Evolutionary conservation across 2,329 filamentous ascomycete species (phyloP), one percentile per base, ranked within the genome.

Genomic region (Aspergillus sp.): DNA sequence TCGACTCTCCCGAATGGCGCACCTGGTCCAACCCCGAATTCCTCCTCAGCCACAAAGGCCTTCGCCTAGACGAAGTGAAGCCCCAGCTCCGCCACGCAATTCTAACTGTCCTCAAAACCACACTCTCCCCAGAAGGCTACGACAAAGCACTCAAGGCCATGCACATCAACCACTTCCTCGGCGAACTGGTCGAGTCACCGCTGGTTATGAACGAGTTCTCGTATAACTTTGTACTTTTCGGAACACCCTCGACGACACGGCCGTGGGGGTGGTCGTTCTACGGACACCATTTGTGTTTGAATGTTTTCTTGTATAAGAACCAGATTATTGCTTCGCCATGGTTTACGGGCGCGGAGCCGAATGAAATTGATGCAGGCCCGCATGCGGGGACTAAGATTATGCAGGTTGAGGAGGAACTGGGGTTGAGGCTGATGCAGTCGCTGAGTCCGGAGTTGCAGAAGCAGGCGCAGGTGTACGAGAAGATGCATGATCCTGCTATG

Each of bases 281-380:
- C 67, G 87, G 87, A 5, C 87, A 91, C 63, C 87, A 91, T 57
- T 74, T 91, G 2, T 88, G 85, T 55, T 74, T 90, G 2, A 83
- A 83, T 57, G 75, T 86, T 19, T 85, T 90, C 60, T 74, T 90
- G 47, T 78, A 83, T 59, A 73, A 73, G 27, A 66, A 70, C 0
- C 83, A 88, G 62, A 82, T 89, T 44, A 71, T 88, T 41, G 74
- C 88, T 2, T 82, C 80, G 0, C 87, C 87, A 0, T 87, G 83
- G 68, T 91, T 91, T 66, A 88, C 85, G 0, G 87, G 87, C 47
- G 87, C 87, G 0, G 87, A 91, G 66, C 87, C 87, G 0, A 89
- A 90, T 57, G 59, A 83, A 32, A 86, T 90, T 56, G 86, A 90
- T 54, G 65, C 67, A 0, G 85, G 85, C 0, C 77, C 76, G 0